These are phyloP conservation scores for Malus fusca DNA, from an alignment of 306 rosid species.

Conservation along the genomic window DNA sequence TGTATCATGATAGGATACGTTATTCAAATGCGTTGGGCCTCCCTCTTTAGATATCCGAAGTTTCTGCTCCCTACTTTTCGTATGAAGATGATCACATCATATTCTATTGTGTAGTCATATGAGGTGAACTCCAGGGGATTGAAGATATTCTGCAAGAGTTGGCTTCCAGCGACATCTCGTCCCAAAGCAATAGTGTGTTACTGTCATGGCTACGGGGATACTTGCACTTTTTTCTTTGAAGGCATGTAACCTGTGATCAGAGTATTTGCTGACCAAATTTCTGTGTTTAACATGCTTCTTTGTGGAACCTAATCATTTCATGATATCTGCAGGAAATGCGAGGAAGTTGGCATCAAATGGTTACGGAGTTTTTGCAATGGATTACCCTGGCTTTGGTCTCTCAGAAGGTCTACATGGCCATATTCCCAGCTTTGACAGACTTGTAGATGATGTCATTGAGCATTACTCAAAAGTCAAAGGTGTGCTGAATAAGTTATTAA, in stretches of 20 bases:
- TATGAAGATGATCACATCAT: slow-evolving; percentile 9
- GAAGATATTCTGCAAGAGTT: slow-evolving; percentile 71
- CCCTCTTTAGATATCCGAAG: not conserved
- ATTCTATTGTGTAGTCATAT: slow-evolving; percentile 46
- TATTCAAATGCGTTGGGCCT: not conserved
- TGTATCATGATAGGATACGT: not conserved
- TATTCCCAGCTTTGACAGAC: slow-evolving; percentile 59
- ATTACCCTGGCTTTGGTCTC: slow-evolving; percentile 94
- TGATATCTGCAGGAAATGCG: slow-evolving; percentile 56
- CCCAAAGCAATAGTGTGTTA: slow-evolving; percentile 71
- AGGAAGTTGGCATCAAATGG: slow-evolving; percentile 68
- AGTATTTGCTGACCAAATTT: not conserved
- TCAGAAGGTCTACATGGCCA: slow-evolving; percentile 88
- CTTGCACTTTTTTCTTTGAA: slow-evolving; percentile 93
- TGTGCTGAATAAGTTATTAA: slow-evolving; percentile 9
- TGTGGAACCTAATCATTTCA: slow-evolving; percentile 2
- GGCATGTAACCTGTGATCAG: slow-evolving; percentile 40
- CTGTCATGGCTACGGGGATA: slow-evolving; percentile 95
- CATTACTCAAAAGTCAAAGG: slow-evolving; percentile 76
- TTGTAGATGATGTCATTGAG: slow-evolving; percentile 78
- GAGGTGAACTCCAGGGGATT: slow-evolving; percentile 64
- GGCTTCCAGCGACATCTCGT: slow-evolving; percentile 58
- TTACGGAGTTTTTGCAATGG: slow-evolving; percentile 88
- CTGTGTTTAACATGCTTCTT: not conserved
- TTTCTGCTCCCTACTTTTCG: not conserved